Base-by-base conservation (phyloP, 495 filamentous ascomycete genomes). In the Penicillium ochrochloron region DNA sequence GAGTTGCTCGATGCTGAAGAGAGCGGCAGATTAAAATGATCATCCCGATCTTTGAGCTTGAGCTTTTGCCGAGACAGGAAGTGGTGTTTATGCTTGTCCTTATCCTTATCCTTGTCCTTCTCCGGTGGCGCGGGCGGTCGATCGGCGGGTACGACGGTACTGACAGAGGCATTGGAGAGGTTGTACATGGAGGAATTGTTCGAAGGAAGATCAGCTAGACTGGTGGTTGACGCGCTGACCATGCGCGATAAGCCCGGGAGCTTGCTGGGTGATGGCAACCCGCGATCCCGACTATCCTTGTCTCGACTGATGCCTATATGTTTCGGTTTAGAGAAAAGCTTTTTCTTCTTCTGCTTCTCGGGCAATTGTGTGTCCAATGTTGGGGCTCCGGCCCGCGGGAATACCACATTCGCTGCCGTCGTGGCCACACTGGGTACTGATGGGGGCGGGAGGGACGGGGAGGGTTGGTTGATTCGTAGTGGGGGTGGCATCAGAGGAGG, bases 1-100 rank as follows among this genome's bases (percentile, higher is more conserved):
- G 93, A 97, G 73, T 97, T 98, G 71, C 91, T 95, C 31, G 88
- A 88, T 21, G 93, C 93, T 3, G 95, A 98, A 0, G 93, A 97
- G 1, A 98, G 84, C 3, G 88, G 85, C 2, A 93, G 84, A 39
- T 90, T 83, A 59, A 69, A 75, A 66, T 94, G 87, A 59, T 94
- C 90, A 57, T 96, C 92, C 62, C 86, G 89, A 58, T 90, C 90
- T 69, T 90, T 94, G 23, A 94, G 77, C 75, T 96, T 97, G 73
- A 97, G 85, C 75, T 97, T 97, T 78, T 96, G 92, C 51, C 95
- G 84, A 3, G 92, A 93, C 57, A 98, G 72, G 72, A 98, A 97
- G 70, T 97, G 90, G 66, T 89, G 88, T 65, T 86, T 89, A 67
- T 90, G 87, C 71, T 90, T 91, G 50, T 91, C 87, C 69, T 76